phyloP scores from a whole-genome alignment of 1,284 basidiomycete genomes.

The Psilocybe mexicana region DNA sequence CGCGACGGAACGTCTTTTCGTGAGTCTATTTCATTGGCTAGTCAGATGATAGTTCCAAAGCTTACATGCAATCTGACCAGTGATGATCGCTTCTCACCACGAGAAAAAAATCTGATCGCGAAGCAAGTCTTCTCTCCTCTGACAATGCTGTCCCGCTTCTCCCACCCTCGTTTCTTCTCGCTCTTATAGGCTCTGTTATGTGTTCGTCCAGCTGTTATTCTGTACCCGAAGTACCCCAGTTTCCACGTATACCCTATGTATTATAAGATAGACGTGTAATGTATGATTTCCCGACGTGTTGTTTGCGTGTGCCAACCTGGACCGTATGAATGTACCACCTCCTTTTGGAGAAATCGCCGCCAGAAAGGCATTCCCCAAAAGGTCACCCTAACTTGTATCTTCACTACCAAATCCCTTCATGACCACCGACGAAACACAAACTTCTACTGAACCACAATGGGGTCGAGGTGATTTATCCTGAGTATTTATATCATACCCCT shows the following conservation, averaged over 20 bases:
- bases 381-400: constrained; percentile 19
- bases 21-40: constrained; percentile 27
- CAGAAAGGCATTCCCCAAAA: constrained; percentile 22
- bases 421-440: constrained; percentile 27
- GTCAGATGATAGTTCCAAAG: background rate
- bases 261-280: background rate
- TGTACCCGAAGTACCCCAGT: background rate
- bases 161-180: too few species aligned
- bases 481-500: constrained; percentile 17
- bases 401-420: constrained; percentile 23
- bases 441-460: constrained; percentile 32
- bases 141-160: background rate
- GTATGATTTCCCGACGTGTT: constrained; percentile 13
- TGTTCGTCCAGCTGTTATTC: background rate
- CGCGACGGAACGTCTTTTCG: constrained; percentile 39
- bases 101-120: background rate
- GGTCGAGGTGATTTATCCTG: constrained; percentile 33
- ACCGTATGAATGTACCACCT: constrained; percentile 21
- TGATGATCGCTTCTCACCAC: constrained; percentile 24
- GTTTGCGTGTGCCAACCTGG: constrained; percentile 17
- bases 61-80: constrained; percentile 19
- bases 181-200: too few species aligned
- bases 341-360: constrained; percentile 27
- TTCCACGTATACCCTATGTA: background rate
- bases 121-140: background rate